phyloP scores from a whole-genome alignment of 1,284 basidiomycete genomes.

The Cryptococcus sp. region DNA sequence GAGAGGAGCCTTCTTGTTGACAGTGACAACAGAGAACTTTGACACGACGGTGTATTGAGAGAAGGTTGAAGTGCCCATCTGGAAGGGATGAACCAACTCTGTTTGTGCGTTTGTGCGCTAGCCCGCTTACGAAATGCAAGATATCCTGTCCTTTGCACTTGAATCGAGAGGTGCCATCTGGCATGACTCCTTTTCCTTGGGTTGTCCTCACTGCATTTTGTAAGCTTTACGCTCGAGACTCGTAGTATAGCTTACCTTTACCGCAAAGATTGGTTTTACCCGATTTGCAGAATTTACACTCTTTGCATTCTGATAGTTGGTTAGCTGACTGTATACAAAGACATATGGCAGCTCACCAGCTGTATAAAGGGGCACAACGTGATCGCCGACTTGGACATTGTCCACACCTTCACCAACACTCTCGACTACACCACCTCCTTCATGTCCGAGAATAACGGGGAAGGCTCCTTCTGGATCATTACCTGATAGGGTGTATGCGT shows the following conservation, averaged over 20 bases:
- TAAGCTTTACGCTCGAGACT: not conserved
- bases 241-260: conserved; percentile 55
- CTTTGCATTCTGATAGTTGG: conserved; percentile 65
- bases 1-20: conserved; percentile 78
- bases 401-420: conserved; percentile 90
- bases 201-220: conserved; percentile 68
- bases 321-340: too few relatives aligned
- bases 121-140: conserved; percentile 74
- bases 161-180: conserved; percentile 88
- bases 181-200: conserved; percentile 96
- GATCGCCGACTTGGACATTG: conserved; percentile 77
- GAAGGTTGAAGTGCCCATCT: conserved; percentile 99
- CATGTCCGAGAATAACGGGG: conserved; percentile 90
- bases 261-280: conserved; percentile 98
- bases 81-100: not conserved
- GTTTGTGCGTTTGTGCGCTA: not conserved
- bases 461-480: conserved; percentile 95
- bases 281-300: conserved; percentile 98
- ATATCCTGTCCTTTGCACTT: conserved; percentile 81
- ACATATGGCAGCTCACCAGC: conserved; percentile 56
- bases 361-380: conserved; percentile 91
- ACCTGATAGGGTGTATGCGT: conserved; percentile 94
- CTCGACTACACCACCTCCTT: conserved; percentile 65
- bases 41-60: conserved; percentile 99
- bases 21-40: conserved; percentile 91